Base-by-base conservation (phyloP, 2,329 filamentous ascomycete species). In the Penicillium sclerotigenum region DNA sequence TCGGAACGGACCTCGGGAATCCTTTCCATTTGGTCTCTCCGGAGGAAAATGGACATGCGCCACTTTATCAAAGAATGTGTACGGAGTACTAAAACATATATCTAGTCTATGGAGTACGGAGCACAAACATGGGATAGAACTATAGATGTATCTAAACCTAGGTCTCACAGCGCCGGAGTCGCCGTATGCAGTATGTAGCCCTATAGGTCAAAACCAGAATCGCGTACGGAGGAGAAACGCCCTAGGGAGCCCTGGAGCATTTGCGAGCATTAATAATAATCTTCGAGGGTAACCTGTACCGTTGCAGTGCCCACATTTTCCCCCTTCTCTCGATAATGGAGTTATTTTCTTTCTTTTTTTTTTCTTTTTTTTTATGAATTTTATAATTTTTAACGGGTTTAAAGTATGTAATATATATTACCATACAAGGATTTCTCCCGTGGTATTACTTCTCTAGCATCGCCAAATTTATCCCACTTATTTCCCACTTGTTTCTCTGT, bases 381-480 rank as follows among this genome's bases (percentile, higher is more conserved):
- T 51, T 24, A 26, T 24, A 20, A 16, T 24, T 34, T 33, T 34
- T 52, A 14, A 8, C 28, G n/a, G 24, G 22, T 52, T 53, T 28
- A 26, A 9, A 9, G 36, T 42, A 28, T 34, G 37, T 49, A 33
- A 41, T 54, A 49, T 54, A 49, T 22, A 49, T 49, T 54, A 49
- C 45, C 36, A 37, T 60, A 60, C 47, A 50, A 24, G 33, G 43
- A 40, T 38, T 42, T 41, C 20, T 46, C 43, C 41, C 47, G 50
- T 60, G 48, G 58, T 63, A 63, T 62, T 63, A 52, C 36, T 48
- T 48, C 36, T 40, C 16, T 29, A 62, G 54, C 54, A 65, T 65
- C 62, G 62, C 60, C 63, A 65, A 62, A 60, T 63, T 64, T 62
- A 62, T 57, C 58, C 60, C 61, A 54, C 56, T 54, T 57, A 33